Evolutionary conservation across 2,329 filamentous ascomycete species (phyloP).

Genomic region (Clarireedia paspali): DNA sequence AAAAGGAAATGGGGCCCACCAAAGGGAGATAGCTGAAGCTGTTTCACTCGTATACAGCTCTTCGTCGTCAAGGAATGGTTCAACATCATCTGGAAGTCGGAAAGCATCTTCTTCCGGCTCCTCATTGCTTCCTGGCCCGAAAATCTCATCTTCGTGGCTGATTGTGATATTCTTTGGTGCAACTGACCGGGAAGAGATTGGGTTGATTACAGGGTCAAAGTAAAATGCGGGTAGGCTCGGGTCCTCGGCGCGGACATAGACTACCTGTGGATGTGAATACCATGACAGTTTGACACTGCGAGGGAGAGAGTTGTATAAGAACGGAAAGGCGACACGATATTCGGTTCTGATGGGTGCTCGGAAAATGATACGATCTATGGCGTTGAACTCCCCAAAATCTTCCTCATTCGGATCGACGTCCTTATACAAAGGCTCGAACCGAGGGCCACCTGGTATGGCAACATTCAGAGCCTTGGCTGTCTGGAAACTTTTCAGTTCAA

Average conservation of each 20-base stretch:
- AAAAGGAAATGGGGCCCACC: constrained; percentile 98
- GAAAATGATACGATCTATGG: constrained; percentile 98
- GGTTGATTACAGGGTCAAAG: constrained; percentile 96
- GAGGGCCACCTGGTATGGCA: constrained; percentile 91
- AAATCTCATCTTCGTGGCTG: constrained; percentile 89
- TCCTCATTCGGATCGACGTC: constrained; percentile 98
- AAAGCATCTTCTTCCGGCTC: constrained; percentile 72
- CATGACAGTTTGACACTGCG: constrained; percentile 88
- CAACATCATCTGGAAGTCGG: constrained; percentile 67
- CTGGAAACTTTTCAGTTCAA: constrained; percentile 88
- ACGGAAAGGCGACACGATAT: constrained; percentile 90
- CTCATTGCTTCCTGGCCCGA: constrained; percentile 69
- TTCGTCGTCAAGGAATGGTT: constrained; percentile 86
- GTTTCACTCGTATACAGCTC: constrained; percentile 86
- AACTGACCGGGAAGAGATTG: constrained; percentile 90
- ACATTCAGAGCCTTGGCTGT: constrained; percentile 97
- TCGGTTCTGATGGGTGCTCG: constrained; percentile 90
- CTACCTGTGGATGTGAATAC: constrained; percentile 89
- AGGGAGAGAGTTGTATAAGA: constrained; percentile 91
- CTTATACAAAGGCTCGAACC: constrained; percentile 96
- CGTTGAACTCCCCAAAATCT: constrained; percentile 99
- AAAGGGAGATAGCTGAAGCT: constrained; percentile 81
- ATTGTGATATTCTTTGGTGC: constrained; percentile 89
- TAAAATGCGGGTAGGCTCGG: constrained; percentile 90
- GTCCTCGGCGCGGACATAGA: constrained; percentile 83